Conservation (phyloP, 106 monocot species). For the Dendrobium nobile region DNA sequence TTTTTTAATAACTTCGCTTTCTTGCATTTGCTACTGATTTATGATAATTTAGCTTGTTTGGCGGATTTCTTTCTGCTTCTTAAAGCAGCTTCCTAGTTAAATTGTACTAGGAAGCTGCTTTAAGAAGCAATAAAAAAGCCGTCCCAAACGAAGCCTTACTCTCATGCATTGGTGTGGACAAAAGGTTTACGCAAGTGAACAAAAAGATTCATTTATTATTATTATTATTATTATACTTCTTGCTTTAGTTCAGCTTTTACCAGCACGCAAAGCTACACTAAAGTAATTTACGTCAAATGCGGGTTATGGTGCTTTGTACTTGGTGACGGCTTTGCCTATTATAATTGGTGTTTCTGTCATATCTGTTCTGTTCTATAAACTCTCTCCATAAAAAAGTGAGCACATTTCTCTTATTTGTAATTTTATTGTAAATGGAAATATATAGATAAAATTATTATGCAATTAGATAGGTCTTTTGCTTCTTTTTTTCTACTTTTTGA, state of each 20-base stretch:
- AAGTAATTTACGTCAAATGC: conserved; percentile 14
- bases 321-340: conserved; percentile 81
- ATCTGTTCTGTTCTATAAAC: conserved; percentile 89
- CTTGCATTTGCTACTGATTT: not conserved
- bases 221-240: too few species aligned
- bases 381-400: conserved; percentile 59
- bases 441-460: not conserved
- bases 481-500: not conserved
- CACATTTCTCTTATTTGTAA: not conserved
- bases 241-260: too few species aligned
- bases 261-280: not conserved
- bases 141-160: too few species aligned
- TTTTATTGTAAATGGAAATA: not conserved
- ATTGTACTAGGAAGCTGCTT: too few species aligned
- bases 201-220: too few species aligned
- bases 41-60: not conserved
- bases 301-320: conserved; percentile 86
- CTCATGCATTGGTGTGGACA: too few species aligned
- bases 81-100: too few species aligned
- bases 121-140: too few species aligned
- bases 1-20: not conserved
- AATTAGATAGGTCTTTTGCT: not conserved
- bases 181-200: too few species aligned
- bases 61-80: too few species aligned
- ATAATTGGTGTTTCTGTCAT: conserved; percentile 80